Base-by-base conservation (phyloP, 345 rosid species). In the Ricinus communis region DNA sequence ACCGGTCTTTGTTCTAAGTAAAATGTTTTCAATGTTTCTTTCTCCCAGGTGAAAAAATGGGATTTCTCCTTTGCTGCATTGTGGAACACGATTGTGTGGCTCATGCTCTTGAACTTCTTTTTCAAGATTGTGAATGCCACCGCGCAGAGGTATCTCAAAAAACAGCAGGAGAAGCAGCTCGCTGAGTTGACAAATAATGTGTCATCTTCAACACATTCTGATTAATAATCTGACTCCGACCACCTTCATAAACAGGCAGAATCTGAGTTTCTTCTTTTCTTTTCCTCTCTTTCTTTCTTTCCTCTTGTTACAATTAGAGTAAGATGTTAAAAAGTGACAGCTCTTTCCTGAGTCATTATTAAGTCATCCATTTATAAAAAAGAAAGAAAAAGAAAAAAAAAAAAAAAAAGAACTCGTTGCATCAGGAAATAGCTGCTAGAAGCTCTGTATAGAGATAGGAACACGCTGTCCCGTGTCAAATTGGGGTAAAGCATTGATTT, bases 31-130 rank as follows among this genome's bases (percentile, higher is more conserved):
- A 2, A 25, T 75, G 24, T 31, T 1, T 19, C 5, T 66, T 69
- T 51, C 45, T 53, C 43, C 15, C 90, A 88, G 98, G 91, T 75
- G 70, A 90, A 89, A 46, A 89, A 79, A 43, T 93, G 97, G 96
- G 93, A 86, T 56, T 77, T 95, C 51, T 95, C 99, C 9, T 86
- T 90, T 74, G 84, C 96, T 24, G 74, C 89, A 0, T 63, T 95
- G 50, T 95, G 99, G 99, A 92, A 89, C 65, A 85, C 95, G 9
- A 57, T 92, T n/a, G 98, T 95, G 27, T 95, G 97, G 98, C 97
- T 95, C 59, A 88, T 95, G 97, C 96, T 95, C 38, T 55, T 95
- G 74, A 90, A 90, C 85, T 95, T 92, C 85, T 87, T 86, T 51
- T 71, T 84, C 52, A 92, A 84, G 87, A 89, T 91, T 49, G 88